phyloP scores from a whole-genome alignment of 495 filamentous ascomycete genomes.

The Usnea hakonensis region DNA sequence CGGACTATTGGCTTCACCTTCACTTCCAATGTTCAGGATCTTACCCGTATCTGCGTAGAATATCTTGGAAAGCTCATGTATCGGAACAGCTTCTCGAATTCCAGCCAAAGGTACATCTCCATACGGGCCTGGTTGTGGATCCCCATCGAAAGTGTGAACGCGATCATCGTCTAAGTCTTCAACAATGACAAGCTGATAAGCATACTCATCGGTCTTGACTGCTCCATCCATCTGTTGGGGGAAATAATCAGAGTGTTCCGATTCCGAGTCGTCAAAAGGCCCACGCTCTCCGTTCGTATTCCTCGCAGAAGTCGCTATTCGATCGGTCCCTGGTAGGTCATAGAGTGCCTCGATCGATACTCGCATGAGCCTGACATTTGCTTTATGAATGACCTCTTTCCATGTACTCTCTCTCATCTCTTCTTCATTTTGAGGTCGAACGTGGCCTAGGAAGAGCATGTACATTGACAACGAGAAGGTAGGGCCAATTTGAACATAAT shows the following conservation, averaged over 20 bases:
- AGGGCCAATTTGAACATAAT: slow-evolving; percentile 77
- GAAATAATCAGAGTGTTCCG: slow-evolving; percentile 7
- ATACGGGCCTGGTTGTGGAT: slow-evolving; percentile 52
- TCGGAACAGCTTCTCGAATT: slow-evolving; percentile 73
- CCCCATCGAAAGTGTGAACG: slow-evolving; percentile 65
- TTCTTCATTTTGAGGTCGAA: slow-evolving; percentile 55
- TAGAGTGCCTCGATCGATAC: slow-evolving; percentile 40
- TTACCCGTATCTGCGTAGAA: slow-evolving; percentile 96
- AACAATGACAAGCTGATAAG: slow-evolving; percentile 80
- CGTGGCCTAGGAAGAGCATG: slow-evolving; percentile 88
- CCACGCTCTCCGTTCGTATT: neutral
- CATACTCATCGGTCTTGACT: slow-evolving; percentile 59
- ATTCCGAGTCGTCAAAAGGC: neutral
- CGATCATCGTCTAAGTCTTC: slow-evolving; percentile 92
- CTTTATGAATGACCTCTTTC: slow-evolving; percentile 98
- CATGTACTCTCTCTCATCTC: slow-evolving; percentile 71
- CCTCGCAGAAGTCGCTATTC: neutral
- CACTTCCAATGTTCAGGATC: slow-evolving; percentile 79
- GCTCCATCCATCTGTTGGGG: slow-evolving; percentile 38
- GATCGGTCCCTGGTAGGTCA: slow-evolving; percentile 14
- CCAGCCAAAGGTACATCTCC: slow-evolving; percentile 69
- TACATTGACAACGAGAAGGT: slow-evolving; percentile 86
- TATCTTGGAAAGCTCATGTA: slow-evolving; percentile 89
- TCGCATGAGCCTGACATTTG: slow-evolving; percentile 68
- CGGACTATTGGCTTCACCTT: slow-evolving; percentile 74